Conservation (phyloP, 148 eudicot species). For the Selenicereus undatus region DNA sequence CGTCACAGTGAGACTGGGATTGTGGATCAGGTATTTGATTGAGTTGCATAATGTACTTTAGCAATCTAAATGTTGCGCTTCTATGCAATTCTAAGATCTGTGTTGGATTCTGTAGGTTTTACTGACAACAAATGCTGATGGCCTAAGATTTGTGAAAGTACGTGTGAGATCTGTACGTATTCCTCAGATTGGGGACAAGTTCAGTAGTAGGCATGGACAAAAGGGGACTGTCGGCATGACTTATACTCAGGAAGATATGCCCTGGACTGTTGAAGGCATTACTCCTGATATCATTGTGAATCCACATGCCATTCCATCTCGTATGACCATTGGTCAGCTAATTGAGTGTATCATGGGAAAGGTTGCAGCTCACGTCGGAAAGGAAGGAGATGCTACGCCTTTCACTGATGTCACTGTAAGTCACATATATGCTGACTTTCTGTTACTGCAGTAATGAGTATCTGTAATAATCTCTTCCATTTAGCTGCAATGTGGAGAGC, state of each 20-base stretch:
- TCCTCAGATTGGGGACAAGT: slow-evolving; percentile 97
- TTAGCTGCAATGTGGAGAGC: neutral
- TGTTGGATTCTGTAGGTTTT: slow-evolving; percentile 44
- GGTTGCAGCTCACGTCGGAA: slow-evolving; percentile 98
- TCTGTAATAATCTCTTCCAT: neutral
- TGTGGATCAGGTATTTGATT: slow-evolving; percentile 70
- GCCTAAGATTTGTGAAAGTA: slow-evolving; percentile 92
- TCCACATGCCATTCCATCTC: slow-evolving; percentile 98
- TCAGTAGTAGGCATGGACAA: slow-evolving; percentile 95
- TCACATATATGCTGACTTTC: slow-evolving; percentile 9
- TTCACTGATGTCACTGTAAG: slow-evolving; percentile 97
- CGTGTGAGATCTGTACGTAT: slow-evolving; percentile 92
- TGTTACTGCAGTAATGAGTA: neutral
- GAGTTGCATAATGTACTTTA: neutral
- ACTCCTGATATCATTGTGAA: slow-evolving; percentile 94
- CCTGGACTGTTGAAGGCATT: slow-evolving; percentile 93
- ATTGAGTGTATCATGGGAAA: slow-evolving; percentile 99
- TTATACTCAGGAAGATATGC: slow-evolving; percentile 98
- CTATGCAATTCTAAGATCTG: slow-evolving; percentile 3
- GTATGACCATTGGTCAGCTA: slow-evolving; percentile 98
- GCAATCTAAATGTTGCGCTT: neutral
- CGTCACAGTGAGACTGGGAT: slow-evolving; percentile 97
- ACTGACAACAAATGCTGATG: slow-evolving; percentile 93
- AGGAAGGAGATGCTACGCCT: slow-evolving; percentile 99
- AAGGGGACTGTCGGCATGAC: slow-evolving; percentile 99